phyloP scores from a whole-genome alignment of 2,329 filamentous ascomycete species.

The Hypoxylon sp. region DNA sequence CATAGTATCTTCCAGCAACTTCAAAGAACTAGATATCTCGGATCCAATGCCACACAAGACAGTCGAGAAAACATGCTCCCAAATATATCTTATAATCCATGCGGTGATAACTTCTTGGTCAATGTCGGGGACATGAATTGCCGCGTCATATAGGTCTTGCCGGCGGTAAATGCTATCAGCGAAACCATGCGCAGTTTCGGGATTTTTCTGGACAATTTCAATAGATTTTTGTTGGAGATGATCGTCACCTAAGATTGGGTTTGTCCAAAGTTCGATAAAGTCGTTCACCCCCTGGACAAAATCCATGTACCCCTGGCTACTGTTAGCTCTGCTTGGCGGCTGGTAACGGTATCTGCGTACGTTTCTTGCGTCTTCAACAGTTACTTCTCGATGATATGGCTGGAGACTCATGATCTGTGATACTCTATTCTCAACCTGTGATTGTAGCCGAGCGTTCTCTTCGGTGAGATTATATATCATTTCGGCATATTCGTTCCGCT shows the following conservation, averaged over 20 bases:
- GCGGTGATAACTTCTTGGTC: conserved; percentile 18
- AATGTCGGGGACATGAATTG: conserved; percentile 32
- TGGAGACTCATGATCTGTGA: conserved; percentile 54
- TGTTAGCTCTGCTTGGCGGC: conserved; percentile 20
- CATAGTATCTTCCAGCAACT: not conserved
- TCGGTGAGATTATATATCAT: not conserved
- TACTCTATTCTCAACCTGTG: conserved; percentile 48
- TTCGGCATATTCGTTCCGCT: too few relatives aligned
- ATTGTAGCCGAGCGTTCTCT: conserved; percentile 17
- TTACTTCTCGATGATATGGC: conserved; percentile 52
- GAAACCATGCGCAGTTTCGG: not conserved
- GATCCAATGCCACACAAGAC: not conserved
- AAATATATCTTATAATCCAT: conserved; percentile 15
- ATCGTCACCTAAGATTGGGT: conserved; percentile 43
- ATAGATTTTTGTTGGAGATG: conserved; percentile 30
- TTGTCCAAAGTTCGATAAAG: conserved; percentile 50
- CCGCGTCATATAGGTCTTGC: conserved; percentile 34
- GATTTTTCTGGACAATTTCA: conserved; percentile 13
- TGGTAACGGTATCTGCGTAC: conserved; percentile 38
- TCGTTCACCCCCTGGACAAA: conserved; percentile 48
- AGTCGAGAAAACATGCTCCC: not conserved
- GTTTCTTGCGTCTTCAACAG: conserved; percentile 48
- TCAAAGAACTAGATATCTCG: not conserved
- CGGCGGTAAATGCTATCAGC: conserved; percentile 17
- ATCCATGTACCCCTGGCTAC: conserved; percentile 48